Evolutionary conservation across 208 protist genomes (phyloP), one percentile per base, ranked within the genome.

Genomic region (Leishmania major): DNA sequence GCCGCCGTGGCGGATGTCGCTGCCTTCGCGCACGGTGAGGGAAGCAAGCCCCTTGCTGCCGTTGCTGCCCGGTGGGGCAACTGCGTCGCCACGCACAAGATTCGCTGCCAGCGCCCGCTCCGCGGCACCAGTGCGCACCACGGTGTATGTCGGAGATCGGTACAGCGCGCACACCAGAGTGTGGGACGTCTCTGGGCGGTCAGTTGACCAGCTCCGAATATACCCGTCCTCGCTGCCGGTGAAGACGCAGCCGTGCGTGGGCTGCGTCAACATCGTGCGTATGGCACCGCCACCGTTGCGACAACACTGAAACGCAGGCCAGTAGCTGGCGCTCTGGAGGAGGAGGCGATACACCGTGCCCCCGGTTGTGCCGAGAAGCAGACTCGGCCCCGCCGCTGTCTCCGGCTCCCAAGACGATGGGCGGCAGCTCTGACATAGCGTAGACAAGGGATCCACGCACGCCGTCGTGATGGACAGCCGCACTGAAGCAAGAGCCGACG

Each of bases 151-250:
- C 35, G 86, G 85, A 0, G 91, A 90, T 22, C 43, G 51, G 75
- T 80, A 89, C 4, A 90, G 89, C 1, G 76, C 77, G 70, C 76
- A 93, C 2, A 72, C 69, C 28, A 96, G 55, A 49, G 90, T 91
- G 51, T 86, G 86, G 0, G 91, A 96, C 62, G 49, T 78, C 59
- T 80, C 67, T n/a, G 78, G 82, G 0, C 57, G 25, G 57, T 78
- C 67, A 37, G 85, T 79, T 47, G 78, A 87, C 94, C 94, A 97
- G 79, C 79, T 79, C 5, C 91, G 84, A 35, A 97, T 89, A 69
- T 81, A 88, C 69, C 91, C 92, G 35, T 96, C 92, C 67, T 94
- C 89, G 71, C 84, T 78, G n/a, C 87, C 94, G 4, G 94, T 93
- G 45, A 95, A 87, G 28, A 97, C 82, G 31, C 78, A 62, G 37